Base-by-base conservation (phyloP, 2,329 filamentous ascomycete species). In the Capronia epimyces region DNA sequence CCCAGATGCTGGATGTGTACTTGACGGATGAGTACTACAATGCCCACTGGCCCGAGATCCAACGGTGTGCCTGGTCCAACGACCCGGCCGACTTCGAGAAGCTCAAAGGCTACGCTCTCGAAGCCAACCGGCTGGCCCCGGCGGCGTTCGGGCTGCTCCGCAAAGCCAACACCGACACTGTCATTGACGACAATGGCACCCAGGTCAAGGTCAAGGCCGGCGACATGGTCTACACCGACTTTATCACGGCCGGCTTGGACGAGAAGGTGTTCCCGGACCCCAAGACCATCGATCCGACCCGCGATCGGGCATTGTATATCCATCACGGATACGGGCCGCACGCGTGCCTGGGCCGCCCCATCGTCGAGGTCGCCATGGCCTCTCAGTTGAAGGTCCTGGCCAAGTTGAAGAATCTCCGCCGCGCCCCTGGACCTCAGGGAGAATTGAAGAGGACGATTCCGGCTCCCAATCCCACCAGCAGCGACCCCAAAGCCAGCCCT, bases 1-100 rank as follows among this genome's bases (percentile, higher is more conserved):
- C 69, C 0, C 78, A 81, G 56, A 76, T 72, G 21, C 63, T 82
- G 43, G 79, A 81, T 59, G 79, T 75, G 62, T 81, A 79, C 63
- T 69, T 82, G 40, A 70, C 70, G 3, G 65, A 69, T n/a, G 70
- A 72, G 16, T 56, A 59, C 50, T 44, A 55, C 48, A 53, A 46
- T 20, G 31, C 57, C 10, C 58, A 63, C 49, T 62, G 60, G 60
- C 47, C 58, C 8, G 56, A 61, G 20, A 63, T 63, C 21, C 61
- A 59, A 52, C 41, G 51, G 20, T 58, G 55, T 40, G 58, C 61
- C n/a, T 59, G 54, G 54, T 62, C 60, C 6, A 50, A 61, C 43
- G 44, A 48, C 10, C 53, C 56, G 3, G 56, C 55, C 3, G 60
- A 62, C 49, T 62, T 62, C 37, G 58, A 62, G 13, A 58, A 56